Evolutionary conservation across 139 green algal genomes (phyloP), one percentile per base, ranked within the genome.

Genomic region (Chlamydomonas incerta): DNA sequence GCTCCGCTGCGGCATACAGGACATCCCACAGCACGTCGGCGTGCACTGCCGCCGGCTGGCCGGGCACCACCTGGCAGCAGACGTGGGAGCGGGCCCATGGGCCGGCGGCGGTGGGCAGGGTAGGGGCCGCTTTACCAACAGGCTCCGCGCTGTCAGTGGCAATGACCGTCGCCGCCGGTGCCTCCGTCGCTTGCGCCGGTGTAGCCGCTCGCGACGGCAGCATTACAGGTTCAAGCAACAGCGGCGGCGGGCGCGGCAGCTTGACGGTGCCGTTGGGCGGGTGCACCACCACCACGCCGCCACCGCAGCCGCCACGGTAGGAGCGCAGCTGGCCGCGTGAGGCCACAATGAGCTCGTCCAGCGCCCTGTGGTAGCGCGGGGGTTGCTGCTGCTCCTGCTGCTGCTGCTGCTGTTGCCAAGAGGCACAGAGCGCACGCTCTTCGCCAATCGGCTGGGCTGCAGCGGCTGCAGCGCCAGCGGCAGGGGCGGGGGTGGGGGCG

Each of bases 281-380:
- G 41, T 76, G 71, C 11, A 76, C 41, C 0, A 28, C 24, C 14
- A 21, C 71, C 41, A 76, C 24, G 3, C 62, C 15, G 17, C 41
- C 41, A 0, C 26, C 41, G 46, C 71, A 76, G 24, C 24, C 71
- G 41, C 71, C 71, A 3, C 72, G 46, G 72, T 79, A 79, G 0
- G 72, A 79, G 1, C 72, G 72, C 28, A 65, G 10, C 1, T 1
- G 28, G 47, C 72, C 72, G 72, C 46, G 29, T 10, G 72, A 62
- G 3, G 46, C 46, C 5, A 8, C 46, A 17, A 88, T 41, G 31
- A 37, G 52, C 17, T 52, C 52, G 52, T 88, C 83, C 37, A 88
- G 66, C 0, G 83, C 73, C 1, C 74, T 50, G 69, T 88, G 34
- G 74, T 74, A 88, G 0, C 2, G 26, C 6, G 83, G 74, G 21